A percentile compares a stretch with the other conserved stretches of the same genome.
phyloP scores from a whole-genome alignment of 2,329 filamentous ascomycete species.

The Talaromyces marneffei region DNA sequence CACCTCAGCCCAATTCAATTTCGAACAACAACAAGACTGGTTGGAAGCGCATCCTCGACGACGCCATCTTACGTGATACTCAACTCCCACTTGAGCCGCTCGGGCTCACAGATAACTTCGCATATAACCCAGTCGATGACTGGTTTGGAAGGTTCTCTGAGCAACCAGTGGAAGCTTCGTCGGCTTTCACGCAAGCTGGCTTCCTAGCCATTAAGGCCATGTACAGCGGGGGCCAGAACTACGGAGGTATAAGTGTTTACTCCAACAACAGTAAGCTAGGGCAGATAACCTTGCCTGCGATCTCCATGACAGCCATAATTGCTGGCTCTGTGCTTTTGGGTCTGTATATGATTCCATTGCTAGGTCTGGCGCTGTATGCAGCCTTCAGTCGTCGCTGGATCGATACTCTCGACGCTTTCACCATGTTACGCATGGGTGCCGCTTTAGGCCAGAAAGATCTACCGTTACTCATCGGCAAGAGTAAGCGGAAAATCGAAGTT shows the following conservation, averaged over 20 bases:
- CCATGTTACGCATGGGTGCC: slow-evolving; percentile 12
- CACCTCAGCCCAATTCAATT: not conserved
- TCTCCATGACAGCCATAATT: not conserved
- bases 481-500: not conserved
- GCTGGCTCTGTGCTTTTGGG: slow-evolving; percentile 5
- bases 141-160: slow-evolving; percentile 17
- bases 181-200: not conserved
- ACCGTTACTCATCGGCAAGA: slow-evolving; percentile 4
- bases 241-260: not conserved
- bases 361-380: slow-evolving; percentile 6
- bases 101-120: not conserved
- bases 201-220: slow-evolving; percentile 9
- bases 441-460: slow-evolving; percentile 5
- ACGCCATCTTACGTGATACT: not conserved
- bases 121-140: not conserved
- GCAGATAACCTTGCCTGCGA: slow-evolving; percentile 2
- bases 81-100: not conserved
- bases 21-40: not conserved
- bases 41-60: not conserved
- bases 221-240: not conserved
- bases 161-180: not conserved
- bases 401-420: slow-evolving; percentile 7
- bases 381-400: slow-evolving; percentile 3
- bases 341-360: slow-evolving; percentile 9
- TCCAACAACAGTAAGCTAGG: not conserved